Base-by-base conservation (phyloP, 2,329 filamentous ascomycete species). In the Pseudogymnoascus sp. region DNA sequence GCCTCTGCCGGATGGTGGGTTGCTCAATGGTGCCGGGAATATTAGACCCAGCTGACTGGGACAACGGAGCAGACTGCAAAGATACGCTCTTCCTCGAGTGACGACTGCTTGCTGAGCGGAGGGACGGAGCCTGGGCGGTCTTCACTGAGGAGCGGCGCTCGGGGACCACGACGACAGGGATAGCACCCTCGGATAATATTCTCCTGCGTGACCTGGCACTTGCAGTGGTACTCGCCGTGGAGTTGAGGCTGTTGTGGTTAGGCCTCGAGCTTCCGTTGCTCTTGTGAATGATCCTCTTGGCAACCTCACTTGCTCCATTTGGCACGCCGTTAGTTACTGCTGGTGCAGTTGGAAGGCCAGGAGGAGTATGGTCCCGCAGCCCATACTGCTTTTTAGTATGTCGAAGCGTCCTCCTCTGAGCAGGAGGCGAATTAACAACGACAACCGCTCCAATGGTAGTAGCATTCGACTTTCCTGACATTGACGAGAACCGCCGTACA, bases 101-200 rank as follows among this genome's bases (percentile, higher is more conserved):
- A 52, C 74, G 76, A 66, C 82, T 86, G 63, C 80, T 84, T n/a
- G 77, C 81, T 18, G 83, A 85, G 60, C 82, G 77, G 13, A 85
- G 71, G 2, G 82, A 85, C 3, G 79, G 80, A 30, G 81, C 74
- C 45, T 68, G 74, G 34, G 74, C 75, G 6, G 79, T 76, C 61
- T 77, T 79, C 9, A 76, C 71, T 18, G 70, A 71, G 15, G 82
- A 80, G 13, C 71, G 74, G 13, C 83, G 79, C 60, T 81, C 79
- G 5, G 83, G 83, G 57, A 86, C 79, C 18, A 86, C 75, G 5
- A 85, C 76, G 6, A 86, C 83, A 1, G 83, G 83, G 8, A 86
- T 82, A 2, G 75, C 82, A 6, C 83, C 83, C 59, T 71, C 79
- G 64, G 79, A 84, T 74, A 79, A 77, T 2, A 86, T 73, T 30